These are phyloP conservation scores for Oryza punctata DNA, from an alignment of 176 grass and related monocot genomes.

Conservation along the genomic window DNA sequence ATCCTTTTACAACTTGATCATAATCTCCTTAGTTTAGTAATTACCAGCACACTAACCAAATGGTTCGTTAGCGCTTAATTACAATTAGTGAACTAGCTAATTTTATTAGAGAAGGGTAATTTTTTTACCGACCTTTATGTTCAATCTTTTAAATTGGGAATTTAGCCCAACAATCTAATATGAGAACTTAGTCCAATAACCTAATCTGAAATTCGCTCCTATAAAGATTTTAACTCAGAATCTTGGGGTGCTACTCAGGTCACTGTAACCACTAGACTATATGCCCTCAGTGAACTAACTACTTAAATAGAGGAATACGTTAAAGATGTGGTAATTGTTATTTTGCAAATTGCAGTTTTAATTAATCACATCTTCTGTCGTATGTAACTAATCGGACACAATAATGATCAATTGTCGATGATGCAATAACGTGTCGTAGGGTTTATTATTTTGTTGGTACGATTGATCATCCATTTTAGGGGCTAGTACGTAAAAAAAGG, in stretches of 20 bases:
- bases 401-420: background rate
- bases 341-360: conserved; percentile 27
- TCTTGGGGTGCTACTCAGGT: too few relatives aligned
- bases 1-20: conserved; percentile 29
- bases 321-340: background rate
- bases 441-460: background rate
- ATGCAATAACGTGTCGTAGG: background rate
- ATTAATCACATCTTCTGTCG: background rate
- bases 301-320: background rate
- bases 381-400: background rate
- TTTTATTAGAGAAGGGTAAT: too few relatives aligned
- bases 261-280: too few relatives aligned
- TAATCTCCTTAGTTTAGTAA: background rate
- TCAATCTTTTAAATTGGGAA: too few relatives aligned
- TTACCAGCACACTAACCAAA: background rate
- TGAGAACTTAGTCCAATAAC: too few relatives aligned
- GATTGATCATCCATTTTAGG: background rate
- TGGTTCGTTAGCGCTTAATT: conserved; percentile 27
- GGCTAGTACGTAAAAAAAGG: background rate
- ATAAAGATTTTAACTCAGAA: too few relatives aligned
- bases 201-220: too few relatives aligned
- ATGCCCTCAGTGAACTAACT: background rate
- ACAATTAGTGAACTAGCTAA: background rate
- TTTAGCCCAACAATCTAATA: too few relatives aligned
- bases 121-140: too few relatives aligned